A percentile compares a stretch with the other conserved stretches of the same genome.
phyloP scores from a whole-genome alignment of 169 alveolate genomes.

The Cryptosporidium sp. region DNA sequence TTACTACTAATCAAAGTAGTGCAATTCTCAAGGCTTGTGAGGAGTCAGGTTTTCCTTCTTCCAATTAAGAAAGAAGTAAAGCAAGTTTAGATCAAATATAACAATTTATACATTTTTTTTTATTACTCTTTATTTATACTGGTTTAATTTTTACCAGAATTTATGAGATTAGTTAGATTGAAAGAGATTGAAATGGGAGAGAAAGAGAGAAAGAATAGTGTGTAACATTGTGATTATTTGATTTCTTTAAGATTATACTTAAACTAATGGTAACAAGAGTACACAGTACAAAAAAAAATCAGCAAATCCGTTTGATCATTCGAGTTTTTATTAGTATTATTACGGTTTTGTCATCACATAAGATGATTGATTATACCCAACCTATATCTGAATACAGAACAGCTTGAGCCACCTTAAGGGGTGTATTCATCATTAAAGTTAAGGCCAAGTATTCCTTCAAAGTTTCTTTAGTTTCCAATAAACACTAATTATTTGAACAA shows the following conservation, averaged over 20 bases:
- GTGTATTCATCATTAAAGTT: neutral
- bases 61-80: neutral
- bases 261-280: neutral
- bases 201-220: too few species aligned
- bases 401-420: neutral
- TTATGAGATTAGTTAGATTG: too few species aligned
- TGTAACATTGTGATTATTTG: neutral
- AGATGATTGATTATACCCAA: neutral
- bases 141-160: neutral
- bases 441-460: neutral
- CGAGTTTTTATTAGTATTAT: neutral
- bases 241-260: neutral
- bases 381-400: neutral
- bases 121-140: neutral
- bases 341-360: neutral
- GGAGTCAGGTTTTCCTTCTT: constrained; percentile 52
- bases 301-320: neutral
- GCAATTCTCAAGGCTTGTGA: constrained; percentile 51
- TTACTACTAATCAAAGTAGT: neutral
- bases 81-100: neutral
- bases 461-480: constrained; percentile 13
- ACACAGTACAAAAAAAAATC: too few species aligned
- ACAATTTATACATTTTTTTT: neutral
- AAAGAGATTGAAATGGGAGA: too few species aligned
- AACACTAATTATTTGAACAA: constrained; percentile 1